Evolutionary conservation across 768 basidiomycete species (phyloP).

Genomic region (Termitomyces sp.): DNA sequence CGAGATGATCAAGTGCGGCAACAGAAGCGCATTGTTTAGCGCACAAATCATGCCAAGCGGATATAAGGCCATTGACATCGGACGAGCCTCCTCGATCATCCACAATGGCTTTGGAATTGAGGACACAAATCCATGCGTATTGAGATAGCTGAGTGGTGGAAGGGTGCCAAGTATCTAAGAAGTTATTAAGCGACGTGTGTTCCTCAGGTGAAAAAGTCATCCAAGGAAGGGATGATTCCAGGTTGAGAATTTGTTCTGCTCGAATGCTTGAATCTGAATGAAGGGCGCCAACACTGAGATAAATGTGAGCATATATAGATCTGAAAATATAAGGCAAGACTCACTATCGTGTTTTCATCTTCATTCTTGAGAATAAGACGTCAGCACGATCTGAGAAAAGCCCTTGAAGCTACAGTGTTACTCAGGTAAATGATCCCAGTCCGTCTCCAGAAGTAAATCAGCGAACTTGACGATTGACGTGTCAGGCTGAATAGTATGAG

Average conservation of each 20-base stretch:
- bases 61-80: conserved; percentile 1
- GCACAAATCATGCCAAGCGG: conserved; percentile 4
- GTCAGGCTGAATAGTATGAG: background rate
- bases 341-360: background rate
- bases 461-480: conserved; percentile 6
- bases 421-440: conserved; percentile 2
- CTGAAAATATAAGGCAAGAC: background rate
- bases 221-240: conserved; percentile 2
- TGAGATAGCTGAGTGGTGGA: conserved; percentile 3
- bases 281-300: background rate
- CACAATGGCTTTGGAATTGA: background rate
- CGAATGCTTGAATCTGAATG: background rate
- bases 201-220: conserved; percentile 2
- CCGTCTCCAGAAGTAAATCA: background rate
- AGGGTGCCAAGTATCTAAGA: conserved; percentile 2
- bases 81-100: background rate
- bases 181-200: background rate
- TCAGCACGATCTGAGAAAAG: background rate
- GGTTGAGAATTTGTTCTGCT: background rate
- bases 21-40: background rate
- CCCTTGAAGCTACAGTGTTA: background rate
- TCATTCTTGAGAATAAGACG: background rate
- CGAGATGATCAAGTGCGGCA: conserved; percentile 7
- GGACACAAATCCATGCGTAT: conserved; percentile 5
- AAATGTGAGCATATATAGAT: background rate